These are phyloP conservation scores for Hymenoscyphus infarciens DNA, from an alignment of 2,329 filamentous ascomycete genomes.

Conservation along the genomic window DNA sequence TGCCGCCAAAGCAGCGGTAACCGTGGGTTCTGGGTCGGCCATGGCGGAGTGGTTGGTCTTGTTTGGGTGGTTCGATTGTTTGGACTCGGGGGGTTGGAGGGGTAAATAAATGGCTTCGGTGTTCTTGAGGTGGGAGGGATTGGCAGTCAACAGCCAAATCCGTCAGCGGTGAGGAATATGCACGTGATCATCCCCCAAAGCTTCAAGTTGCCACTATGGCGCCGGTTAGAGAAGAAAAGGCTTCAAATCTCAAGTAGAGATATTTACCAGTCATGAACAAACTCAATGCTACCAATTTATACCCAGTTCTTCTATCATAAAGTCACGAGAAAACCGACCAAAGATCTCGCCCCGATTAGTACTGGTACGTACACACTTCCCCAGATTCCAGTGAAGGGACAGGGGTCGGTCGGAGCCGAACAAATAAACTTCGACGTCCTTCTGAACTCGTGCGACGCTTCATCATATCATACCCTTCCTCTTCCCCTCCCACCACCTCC, in stretches of 20 bases:
- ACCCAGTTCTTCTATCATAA: neutral
- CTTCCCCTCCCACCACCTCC: slow-evolving; percentile 16
- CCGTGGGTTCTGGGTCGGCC: slow-evolving; percentile 24
- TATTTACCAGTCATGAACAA: no score
- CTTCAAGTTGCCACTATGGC: neutral
- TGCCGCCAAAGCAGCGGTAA: slow-evolving; percentile 21
- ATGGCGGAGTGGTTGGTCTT: slow-evolving; percentile 19
- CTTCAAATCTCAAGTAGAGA: no score
- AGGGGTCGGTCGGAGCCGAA: slow-evolving; percentile 7
- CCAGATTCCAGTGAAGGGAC: slow-evolving; percentile 19
- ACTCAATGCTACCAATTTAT: no score
- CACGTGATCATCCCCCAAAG: neutral
- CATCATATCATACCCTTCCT: slow-evolving; percentile 15
- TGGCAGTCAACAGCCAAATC: neutral
- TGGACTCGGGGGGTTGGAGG: slow-evolving; percentile 10
- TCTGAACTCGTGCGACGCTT: slow-evolving; percentile 5
- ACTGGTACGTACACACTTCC: slow-evolving; percentile 20
- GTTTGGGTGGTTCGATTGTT: slow-evolving; percentile 14
- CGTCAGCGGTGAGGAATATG: neutral
- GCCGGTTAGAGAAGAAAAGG: neutral
- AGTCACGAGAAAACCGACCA: neutral
- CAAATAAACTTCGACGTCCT: slow-evolving; percentile 15
- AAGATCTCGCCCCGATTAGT: neutral
- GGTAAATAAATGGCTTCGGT: slow-evolving; percentile 7
- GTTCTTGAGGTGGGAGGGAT: neutral